Percentiles rank a stretch among this genome's conserved stretches.
phyloP scores from a whole-genome alignment of 2,329 filamentous ascomycete genomes.

The Leptographium wingfieldii region DNA sequence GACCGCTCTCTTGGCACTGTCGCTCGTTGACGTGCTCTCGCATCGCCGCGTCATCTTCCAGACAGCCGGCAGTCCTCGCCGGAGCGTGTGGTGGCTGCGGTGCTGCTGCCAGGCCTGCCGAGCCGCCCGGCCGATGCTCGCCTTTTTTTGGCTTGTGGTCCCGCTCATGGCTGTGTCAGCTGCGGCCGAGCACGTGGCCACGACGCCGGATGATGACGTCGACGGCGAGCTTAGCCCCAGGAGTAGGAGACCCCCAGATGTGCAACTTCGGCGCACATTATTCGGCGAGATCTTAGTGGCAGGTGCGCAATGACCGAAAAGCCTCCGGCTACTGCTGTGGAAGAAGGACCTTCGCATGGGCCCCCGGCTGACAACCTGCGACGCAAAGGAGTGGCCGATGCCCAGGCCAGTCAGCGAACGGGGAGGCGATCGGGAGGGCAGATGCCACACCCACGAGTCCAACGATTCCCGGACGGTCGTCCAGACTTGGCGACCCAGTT shows the following conservation, averaged over 20 bases:
- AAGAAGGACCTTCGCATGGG: not conserved
- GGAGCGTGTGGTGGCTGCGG: slow-evolving; percentile 11
- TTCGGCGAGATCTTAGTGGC: slow-evolving; percentile 17
- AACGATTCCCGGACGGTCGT: slow-evolving; percentile 19
- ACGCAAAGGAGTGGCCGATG: slow-evolving; percentile 5
- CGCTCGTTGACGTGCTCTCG: not conserved
- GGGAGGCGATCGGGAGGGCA: not conserved
- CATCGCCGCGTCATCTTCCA: slow-evolving; percentile 1
- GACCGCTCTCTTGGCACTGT: not conserved
- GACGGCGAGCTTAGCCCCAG: slow-evolving; percentile 30
- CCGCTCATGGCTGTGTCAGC: slow-evolving; percentile 22
- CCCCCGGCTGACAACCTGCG: not conserved
- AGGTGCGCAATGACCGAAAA: not conserved
- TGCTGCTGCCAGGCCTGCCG: slow-evolving; percentile 22
- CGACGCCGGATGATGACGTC: slow-evolving; percentile 24
- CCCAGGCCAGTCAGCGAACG: slow-evolving; percentile 1
- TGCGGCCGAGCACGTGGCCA: slow-evolving; percentile 25
- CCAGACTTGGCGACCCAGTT: slow-evolving; percentile 23
- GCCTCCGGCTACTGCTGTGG: slow-evolving; percentile 8
- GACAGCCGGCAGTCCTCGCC: not conserved
- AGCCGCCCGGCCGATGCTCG: slow-evolving; percentile 22
- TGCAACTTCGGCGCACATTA: slow-evolving; percentile 36
- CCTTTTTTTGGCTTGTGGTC: slow-evolving; percentile 14
- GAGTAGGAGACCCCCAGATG: slow-evolving; percentile 41
- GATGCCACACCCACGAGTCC: slow-evolving; percentile 6